phyloP scores from a whole-genome alignment of 768 basidiomycete species.

The Tricholoma saponaceum region DNA sequence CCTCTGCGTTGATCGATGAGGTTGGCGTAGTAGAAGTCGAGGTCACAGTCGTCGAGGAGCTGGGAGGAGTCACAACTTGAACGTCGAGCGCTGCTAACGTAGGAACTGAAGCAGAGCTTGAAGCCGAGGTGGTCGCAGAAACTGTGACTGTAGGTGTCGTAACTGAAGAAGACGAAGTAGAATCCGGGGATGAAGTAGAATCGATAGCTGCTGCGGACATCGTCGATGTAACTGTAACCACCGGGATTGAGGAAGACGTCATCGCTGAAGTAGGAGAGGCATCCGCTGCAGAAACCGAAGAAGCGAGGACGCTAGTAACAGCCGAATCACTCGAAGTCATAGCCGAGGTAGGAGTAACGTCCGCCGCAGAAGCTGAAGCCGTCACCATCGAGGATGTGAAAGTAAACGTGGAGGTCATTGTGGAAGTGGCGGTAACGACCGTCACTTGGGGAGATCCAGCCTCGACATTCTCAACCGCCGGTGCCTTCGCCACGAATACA shows the following conservation, averaged over 20 bases:
- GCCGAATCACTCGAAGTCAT: neutral
- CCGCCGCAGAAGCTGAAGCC: constrained; percentile 15
- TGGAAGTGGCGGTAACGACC: constrained; percentile 17
- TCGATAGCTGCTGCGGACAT: neutral
- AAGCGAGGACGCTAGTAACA: neutral
- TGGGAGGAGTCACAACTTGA: constrained; percentile 9
- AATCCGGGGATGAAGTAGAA: neutral
- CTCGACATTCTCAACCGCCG: constrained; percentile 22
- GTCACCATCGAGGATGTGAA: constrained; percentile 19
- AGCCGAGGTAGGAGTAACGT: constrained; percentile 4
- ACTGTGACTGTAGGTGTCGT: constrained; percentile 9
- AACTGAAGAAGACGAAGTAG: neutral
- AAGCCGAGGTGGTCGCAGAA: constrained; percentile 1
- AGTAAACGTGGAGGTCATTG: constrained; percentile 23
- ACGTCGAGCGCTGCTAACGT: constrained; percentile 16
- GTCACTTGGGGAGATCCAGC: constrained; percentile 9
- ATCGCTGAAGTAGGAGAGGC: constrained; percentile 5
- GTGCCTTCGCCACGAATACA: constrained; percentile 42
- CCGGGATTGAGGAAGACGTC: neutral
- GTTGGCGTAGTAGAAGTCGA: constrained; percentile 8
- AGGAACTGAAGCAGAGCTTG: constrained; percentile 6
- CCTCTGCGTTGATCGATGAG: constrained; percentile 22
- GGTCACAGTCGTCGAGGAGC: neutral
- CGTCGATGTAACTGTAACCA: neutral
- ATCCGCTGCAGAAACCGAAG: neutral